Percentiles rank a stretch among this genome's conserved stretches.
These are phyloP conservation scores for Pichia kluyveri DNA, from an alignment of 805 yeast species.

Conservation along the genomic window DNA sequence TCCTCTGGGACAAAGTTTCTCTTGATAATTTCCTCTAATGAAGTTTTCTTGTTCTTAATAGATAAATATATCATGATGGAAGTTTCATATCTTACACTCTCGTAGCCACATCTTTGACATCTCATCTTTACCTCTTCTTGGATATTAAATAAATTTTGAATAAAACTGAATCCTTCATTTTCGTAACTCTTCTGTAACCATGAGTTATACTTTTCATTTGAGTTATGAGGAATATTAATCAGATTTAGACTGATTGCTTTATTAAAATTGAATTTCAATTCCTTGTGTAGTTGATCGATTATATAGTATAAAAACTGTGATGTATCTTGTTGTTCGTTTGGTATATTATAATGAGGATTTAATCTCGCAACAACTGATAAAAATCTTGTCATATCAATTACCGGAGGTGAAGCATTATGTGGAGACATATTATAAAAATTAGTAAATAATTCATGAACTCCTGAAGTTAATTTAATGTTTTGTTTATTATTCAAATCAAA, in stretches of 20 bases:
- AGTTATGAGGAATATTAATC: slow-evolving; percentile 13
- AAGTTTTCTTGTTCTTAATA: slow-evolving; percentile 15
- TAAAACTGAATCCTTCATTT: slow-evolving; percentile 57
- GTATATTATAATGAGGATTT: slow-evolving; percentile 62
- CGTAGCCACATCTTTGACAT: slow-evolving; percentile 58
- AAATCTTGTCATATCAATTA: slow-evolving; percentile 59
- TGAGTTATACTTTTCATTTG: slow-evolving; percentile 38
- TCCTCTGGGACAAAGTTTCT: slow-evolving; percentile 58
- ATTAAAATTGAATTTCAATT: slow-evolving; percentile 27
- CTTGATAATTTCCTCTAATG: slow-evolving; percentile 52
- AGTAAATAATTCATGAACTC: slow-evolving; percentile 44
- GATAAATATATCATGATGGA: slow-evolving; percentile 25
- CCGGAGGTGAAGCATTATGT: slow-evolving; percentile 42
- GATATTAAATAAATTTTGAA: slow-evolving; percentile 61
- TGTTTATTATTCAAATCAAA: slow-evolving; percentile 7
- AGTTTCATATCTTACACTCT: slow-evolving; percentile 42
- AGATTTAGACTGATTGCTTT: neutral
- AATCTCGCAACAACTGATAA: slow-evolving; percentile 34
- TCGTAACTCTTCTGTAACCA: slow-evolving; percentile 50
- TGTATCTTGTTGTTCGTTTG: slow-evolving; percentile 73
- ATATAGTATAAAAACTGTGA: slow-evolving; percentile 65
- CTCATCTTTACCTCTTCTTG: slow-evolving; percentile 56
- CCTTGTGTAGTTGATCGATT: slow-evolving; percentile 62
- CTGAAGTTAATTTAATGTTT: slow-evolving; percentile 29
- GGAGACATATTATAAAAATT: slow-evolving; percentile 33